Evolutionary conservation across 768 basidiomycete genomes (phyloP), one percentile per base, ranked within the genome.

Genomic region (Hericium erinaceus): DNA sequence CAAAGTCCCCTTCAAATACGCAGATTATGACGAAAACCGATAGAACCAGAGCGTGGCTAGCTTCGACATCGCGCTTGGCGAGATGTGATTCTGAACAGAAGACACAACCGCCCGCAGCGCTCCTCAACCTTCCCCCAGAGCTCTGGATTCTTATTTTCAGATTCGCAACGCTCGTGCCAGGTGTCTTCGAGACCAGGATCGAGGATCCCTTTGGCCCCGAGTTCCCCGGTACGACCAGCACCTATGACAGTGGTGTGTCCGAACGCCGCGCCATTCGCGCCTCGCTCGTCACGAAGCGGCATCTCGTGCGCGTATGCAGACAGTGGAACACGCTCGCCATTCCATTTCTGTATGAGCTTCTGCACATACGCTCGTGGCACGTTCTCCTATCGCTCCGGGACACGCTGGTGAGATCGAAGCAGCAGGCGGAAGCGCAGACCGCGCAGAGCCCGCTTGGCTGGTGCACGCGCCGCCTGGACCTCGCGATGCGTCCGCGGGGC

Each of bases 291-390:
- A 52, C 56, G 18, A 51, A 46, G 15, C 50, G 48, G 22, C 13
- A 28, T 16, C 37, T 57, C 50, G 56, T 57, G n/a, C 40, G 39
- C 38, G 56, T 52, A 4, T 57, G 56, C 39, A 39, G 18, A 15
- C 38, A 39, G 20, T 57, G 56, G 56, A 16, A 41, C 10, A 22
- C 50, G 3, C 56, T 57, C 56, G 56, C 56, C 18, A 52, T 39
- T 2, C 56, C 56, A 3, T 39, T 57, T 11, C 56, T 57, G 20
- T 57, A 57, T 38, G 26, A 22, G 10, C 10, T 39, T 0, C 8
- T 57, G n/a, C 52, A 18, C 37, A 7, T 57, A 38, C 49, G 50
- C 6, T 22, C n/a, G 33, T 11, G 15, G 16, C 16, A 13, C 12
- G 18, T 15, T 11, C 12, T 51, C 18, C 20, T 26, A 2, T 13